Evolutionary conservation across 345 rosid genomes (phyloP).

Genomic region (Salix exigua): DNA sequence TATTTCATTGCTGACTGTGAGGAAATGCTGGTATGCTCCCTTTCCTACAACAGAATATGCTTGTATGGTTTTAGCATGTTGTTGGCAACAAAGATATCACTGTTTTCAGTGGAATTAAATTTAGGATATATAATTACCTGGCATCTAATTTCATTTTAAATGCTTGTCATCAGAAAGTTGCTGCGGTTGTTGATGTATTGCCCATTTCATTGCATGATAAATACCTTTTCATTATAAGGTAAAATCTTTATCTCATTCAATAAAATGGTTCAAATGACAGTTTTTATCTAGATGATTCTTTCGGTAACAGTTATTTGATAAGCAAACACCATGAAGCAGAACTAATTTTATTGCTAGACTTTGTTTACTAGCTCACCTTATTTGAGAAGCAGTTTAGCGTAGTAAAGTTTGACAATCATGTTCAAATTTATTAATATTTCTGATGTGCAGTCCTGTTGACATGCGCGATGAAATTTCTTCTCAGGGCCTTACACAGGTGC

Average conservation of each 20-base stretch:
- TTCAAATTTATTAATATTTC: conserved; percentile 14
- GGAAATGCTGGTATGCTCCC: conserved; percentile 58
- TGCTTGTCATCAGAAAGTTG: conserved; percentile 58
- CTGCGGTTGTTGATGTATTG: conserved; percentile 63
- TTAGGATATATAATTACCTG: background rate
- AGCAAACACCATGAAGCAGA: no score
- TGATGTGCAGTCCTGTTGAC: conserved; percentile 76
- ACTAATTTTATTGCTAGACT: no score
- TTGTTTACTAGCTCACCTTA: no score
- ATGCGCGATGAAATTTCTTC: conserved; percentile 63
- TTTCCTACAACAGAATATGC: background rate
- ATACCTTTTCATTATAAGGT: conserved; percentile 87
- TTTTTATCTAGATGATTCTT: background rate
- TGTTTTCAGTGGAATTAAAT: background rate
- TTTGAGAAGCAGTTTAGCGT: background rate
- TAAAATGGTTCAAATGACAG: background rate
- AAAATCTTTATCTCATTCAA: conserved; percentile 15
- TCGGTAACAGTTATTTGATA: no score
- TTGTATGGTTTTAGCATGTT: background rate
- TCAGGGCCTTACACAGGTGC: conserved; percentile 84
- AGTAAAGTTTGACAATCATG: background rate
- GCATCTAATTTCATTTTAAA: conserved; percentile 3
- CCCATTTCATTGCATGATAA: conserved; percentile 73
- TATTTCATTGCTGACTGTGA: conserved; percentile 81
- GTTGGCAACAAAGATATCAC: background rate